phyloP scores from a whole-genome alignment of 768 basidiomycete genomes.

The Mrakia blollopis region DNA sequence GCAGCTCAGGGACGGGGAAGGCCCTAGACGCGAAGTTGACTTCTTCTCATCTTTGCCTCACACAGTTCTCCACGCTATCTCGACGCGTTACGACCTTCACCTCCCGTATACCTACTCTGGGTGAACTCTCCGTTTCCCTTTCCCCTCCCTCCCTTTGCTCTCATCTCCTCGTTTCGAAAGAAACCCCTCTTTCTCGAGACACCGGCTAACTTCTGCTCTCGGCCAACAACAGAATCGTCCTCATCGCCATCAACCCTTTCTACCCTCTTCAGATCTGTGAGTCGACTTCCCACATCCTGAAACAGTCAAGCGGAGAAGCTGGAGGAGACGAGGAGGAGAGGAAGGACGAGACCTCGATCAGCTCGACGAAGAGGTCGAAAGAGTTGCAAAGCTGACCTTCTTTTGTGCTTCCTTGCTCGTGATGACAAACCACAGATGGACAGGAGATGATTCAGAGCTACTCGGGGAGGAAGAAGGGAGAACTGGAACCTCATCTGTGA shows the following conservation, averaged over 20 bases:
- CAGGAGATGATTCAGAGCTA: slow-evolving; percentile 97
- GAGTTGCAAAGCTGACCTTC: background rate
- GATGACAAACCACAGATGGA: slow-evolving; percentile 53
- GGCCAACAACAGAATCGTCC: slow-evolving; percentile 21
- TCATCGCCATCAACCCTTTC: slow-evolving; percentile 96
- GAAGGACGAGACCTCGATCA: background rate
- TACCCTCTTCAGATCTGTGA: slow-evolving; percentile 83
- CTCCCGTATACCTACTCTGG: slow-evolving; percentile 99
- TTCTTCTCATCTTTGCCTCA: background rate
- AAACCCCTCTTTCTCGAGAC: background rate
- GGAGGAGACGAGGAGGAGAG: background rate
- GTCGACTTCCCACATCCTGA: slow-evolving; percentile 17
- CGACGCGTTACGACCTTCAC: slow-evolving; percentile 64
- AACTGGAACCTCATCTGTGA: slow-evolving; percentile 89
- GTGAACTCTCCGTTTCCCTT: slow-evolving; percentile 10
- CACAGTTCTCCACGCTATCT: slow-evolving; percentile 31
- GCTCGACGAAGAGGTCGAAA: background rate
- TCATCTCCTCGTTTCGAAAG: background rate
- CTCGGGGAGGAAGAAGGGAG: slow-evolving; percentile 82
- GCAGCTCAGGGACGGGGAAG: background rate
- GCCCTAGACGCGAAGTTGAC: background rate
- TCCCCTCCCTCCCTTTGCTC: background rate
- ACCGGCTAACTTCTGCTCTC: background rate
- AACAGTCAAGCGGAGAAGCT: background rate
- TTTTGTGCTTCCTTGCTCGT: background rate